Evolutionary conservation across 768 basidiomycete genomes (phyloP).

Genomic region (Calocera viscosa): DNA sequence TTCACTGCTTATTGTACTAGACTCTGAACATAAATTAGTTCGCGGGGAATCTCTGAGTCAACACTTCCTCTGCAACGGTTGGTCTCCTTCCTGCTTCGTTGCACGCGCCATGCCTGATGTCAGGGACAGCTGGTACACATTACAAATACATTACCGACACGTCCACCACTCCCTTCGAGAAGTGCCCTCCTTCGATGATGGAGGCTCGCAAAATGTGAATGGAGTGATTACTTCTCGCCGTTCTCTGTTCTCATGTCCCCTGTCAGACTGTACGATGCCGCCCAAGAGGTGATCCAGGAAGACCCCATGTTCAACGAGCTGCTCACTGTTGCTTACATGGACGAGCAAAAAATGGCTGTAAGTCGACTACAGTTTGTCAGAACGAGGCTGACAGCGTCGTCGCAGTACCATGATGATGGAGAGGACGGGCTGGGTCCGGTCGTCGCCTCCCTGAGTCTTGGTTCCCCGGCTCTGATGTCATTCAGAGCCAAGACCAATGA

Average conservation of each 20-base stretch:
- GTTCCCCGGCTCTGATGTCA: neutral
- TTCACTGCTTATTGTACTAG: neutral
- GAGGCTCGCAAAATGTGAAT: neutral
- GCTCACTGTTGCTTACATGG: constrained; percentile 4
- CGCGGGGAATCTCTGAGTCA: neutral
- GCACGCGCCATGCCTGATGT: neutral
- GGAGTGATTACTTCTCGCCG: neutral
- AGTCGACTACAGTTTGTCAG: neutral
- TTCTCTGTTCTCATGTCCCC: neutral
- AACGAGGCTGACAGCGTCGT: neutral
- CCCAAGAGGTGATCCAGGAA: neutral
- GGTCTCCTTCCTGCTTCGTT: neutral
- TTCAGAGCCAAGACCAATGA: neutral
- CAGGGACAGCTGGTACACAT: neutral
- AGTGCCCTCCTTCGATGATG: neutral
- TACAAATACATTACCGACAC: neutral
- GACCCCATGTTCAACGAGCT: neutral
- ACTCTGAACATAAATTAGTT: neutral
- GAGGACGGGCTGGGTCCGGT: neutral
- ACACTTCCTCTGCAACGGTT: neutral
- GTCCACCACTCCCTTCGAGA: neutral
- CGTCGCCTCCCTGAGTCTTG: neutral
- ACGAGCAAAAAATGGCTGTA: neutral
- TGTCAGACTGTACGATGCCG: neutral
- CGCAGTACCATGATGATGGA: constrained; percentile 1